Base-by-base conservation (phyloP, 225 moss, liverwort and hornwort genomes). In the Marchantia paleacea region DNA sequence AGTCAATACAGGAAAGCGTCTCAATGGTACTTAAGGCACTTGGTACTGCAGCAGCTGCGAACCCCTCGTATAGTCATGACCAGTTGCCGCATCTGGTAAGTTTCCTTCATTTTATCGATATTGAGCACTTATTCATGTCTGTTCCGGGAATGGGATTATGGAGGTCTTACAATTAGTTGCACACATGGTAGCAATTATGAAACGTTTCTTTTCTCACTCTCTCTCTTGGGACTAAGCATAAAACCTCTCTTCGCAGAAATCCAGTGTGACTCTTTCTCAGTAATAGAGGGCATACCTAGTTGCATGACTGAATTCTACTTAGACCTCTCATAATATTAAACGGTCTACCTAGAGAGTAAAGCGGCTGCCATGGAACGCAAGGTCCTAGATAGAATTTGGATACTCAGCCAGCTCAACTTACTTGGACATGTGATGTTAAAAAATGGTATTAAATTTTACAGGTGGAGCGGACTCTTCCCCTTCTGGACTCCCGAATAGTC, bases 381-480 rank as follows among this genome's bases (percentile, higher is more conserved):
- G 39, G 39, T 39, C 39, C 39, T 39, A 39, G 39, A 39, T 39
- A 2, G n/a, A 39, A 2, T 39, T 39, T 39, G 39, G 5, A 39
- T 39, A 39, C 39, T 39, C 39, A 39, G 39, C 39, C 39, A 39
- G 39, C 39, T 39, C 39, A 39, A 39, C 39, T 39, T 39, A 5
- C 5, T 39, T 39, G 39, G 39, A 39, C 39, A 39, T 39, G 39
- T 39, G 39, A 39, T 39, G 39, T 39, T 39, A 39, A 39, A 39
- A 39, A 5, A 39, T 39, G 39, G 39, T 39, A 39, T 55, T 15
- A 10, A 0, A 19, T 22, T 2, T 66, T 53, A 51, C 85, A 97
- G 96, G 92, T 97, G 70, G 92, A 95, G 73, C 92, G 92, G 81
- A 94, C 94, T 18, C 90, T 95, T 52, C 95, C 92, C 64, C 75